Evolutionary conservation across 2,329 filamentous ascomycete species (phyloP), one percentile per base, ranked within the genome.

Genomic region (Truncatella angustata): DNA sequence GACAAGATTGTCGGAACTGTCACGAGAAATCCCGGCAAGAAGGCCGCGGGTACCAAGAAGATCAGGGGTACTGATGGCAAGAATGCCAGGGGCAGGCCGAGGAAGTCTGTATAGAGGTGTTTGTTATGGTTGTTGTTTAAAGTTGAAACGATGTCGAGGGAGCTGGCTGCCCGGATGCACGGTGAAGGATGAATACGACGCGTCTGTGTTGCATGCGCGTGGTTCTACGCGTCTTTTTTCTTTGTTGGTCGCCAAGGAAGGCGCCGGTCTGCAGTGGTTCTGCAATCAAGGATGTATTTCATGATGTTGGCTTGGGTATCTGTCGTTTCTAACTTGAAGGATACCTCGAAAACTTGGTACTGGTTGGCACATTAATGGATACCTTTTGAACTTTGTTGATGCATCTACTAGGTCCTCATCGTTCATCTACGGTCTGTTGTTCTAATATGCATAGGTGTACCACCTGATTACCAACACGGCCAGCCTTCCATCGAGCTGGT

Each of bases 61-160:
- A 64, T 64, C 54, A 56, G 56, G 39, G 62, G 61, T 2, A 64
- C 62, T 5, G 62, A 64, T 24, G 62, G 62, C 20, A 64, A 64
- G 56, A 54, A 54, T 32, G 59, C 55, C 20, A 40, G 57, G 4
- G 46, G 42, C 20, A 54, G 40, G 40, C 40, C 40, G 20, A 44
- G 23, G 40, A 44, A 44, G 23, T n/a, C n/a, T n/a, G 40, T n/a
- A 14, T 44, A 44, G n/a, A 26, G 14, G 12, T 21, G 20, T 21
- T 12, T 20, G 20, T 16, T 20, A 4, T 6, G 36, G 20, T 32
- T 32, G 28, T 7, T 7, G 28, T n/a, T n/a, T n/a, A n/a, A n/a
- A n/a, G n/a, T n/a, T n/a, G n/a, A n/a, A n/a, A n/a, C n/a, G n/a
- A n/a, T n/a, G n/a, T n/a, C n/a, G n/a, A n/a, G n/a, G n/a, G n/a